These are phyloP conservation scores for Elongisporangium undulatum DNA, from an alignment of 352 stramenopile genomes.

Conservation along the genomic window DNA sequence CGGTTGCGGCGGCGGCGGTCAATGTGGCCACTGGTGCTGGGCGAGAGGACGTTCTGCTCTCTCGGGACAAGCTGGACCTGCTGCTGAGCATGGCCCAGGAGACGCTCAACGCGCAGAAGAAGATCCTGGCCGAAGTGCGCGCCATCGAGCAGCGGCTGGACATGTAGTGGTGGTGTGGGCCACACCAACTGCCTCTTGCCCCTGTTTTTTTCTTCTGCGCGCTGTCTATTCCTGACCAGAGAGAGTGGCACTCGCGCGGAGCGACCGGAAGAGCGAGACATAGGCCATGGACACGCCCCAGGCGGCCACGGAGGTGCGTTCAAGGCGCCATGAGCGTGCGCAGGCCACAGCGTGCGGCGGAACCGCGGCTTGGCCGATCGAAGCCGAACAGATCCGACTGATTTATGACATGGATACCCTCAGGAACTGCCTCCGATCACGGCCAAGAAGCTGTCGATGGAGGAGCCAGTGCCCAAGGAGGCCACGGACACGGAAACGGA, in stretches of 20 bases:
- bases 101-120: conserved; percentile 51
- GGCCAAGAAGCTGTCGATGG: background rate
- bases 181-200: background rate
- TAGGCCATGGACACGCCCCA: background rate
- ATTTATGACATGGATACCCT: background rate
- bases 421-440: background rate
- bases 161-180: background rate
- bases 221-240: too few species aligned
- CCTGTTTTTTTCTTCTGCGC: background rate
- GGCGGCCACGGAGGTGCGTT: background rate
- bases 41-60: conserved; percentile 34
- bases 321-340: background rate
- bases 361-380: background rate
- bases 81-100: conserved; percentile 54
- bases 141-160: conserved; percentile 39
- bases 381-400: background rate
- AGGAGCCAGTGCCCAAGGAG: background rate
- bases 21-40: conserved; percentile 1
- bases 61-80: conserved; percentile 44
- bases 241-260: too few species aligned
- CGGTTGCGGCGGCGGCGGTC: background rate
- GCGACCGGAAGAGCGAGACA: background rate
- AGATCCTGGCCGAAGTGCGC: conserved; percentile 54
- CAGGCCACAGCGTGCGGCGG: too few species aligned
- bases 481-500: background rate